Evolutionary conservation across 495 filamentous ascomycete species (phyloP).

Genomic region (Penicillium canescens): DNA sequence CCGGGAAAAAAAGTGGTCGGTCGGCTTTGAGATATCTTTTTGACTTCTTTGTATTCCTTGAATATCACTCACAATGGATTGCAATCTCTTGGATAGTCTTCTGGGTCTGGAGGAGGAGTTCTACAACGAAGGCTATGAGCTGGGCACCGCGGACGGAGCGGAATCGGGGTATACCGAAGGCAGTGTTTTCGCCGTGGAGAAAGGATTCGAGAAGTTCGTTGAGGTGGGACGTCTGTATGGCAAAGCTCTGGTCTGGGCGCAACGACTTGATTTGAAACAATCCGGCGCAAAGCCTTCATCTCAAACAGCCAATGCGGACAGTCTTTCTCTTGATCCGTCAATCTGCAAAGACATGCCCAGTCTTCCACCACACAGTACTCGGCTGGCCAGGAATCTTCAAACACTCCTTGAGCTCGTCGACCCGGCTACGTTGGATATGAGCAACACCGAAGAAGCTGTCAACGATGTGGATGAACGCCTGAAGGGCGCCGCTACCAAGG

Average conservation of each 20-base stretch:
- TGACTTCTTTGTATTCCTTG: constrained; percentile 3
- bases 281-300: constrained; percentile 12
- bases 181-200: constrained; percentile 83
- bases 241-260: constrained; percentile 78
- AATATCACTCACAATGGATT: constrained; percentile 30
- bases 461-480: constrained; percentile 83
- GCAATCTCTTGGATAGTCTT: constrained; percentile 67
- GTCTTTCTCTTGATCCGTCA: constrained; percentile 27
- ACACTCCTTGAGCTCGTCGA: constrained; percentile 76
- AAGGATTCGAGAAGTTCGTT: constrained; percentile 88
- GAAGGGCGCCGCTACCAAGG: constrained; percentile 75
- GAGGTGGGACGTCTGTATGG: constrained; percentile 80
- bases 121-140: constrained; percentile 78
- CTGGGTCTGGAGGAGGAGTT: constrained; percentile 80
- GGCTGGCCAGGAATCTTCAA: constrained; percentile 72
- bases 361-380: constrained; percentile 54
- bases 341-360: constrained; percentile 41
- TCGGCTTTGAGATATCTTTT: not conserved
- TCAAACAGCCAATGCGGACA: constrained; percentile 11
- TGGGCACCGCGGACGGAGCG: constrained; percentile 76
- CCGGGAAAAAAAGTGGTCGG: constrained; percentile 5
- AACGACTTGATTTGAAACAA: constrained; percentile 44
- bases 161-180: constrained; percentile 83
- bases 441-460: constrained; percentile 82
- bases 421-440: constrained; percentile 70